phyloP scores from a whole-genome alignment of 768 basidiomycete species.

The Heimioporus sp. region DNA sequence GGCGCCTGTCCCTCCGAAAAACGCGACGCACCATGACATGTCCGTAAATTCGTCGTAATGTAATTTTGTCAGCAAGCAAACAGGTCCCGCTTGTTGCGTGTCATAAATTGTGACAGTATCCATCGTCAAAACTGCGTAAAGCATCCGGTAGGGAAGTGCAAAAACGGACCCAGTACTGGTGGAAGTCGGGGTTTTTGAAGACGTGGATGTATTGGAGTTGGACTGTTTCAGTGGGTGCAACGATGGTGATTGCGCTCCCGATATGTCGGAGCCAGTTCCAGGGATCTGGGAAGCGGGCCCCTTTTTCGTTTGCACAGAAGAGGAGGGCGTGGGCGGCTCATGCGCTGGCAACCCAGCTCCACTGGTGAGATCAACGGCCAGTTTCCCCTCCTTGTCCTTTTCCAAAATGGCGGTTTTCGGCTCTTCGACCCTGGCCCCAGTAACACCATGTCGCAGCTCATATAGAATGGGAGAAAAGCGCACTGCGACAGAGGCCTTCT shows the following conservation, averaged over 20 bases:
- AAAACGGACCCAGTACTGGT: conserved; percentile 61
- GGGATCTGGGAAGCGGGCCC: conserved; percentile 3
- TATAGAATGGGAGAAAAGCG: conserved; percentile 92
- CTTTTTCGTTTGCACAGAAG: conserved; percentile 21
- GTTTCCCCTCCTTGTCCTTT: conserved; percentile 55
- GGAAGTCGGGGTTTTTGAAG: conserved; percentile 35
- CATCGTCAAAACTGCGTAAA: conserved; percentile 95
- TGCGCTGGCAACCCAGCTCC: conserved; percentile 7
- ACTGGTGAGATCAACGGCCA: conserved; percentile 62
- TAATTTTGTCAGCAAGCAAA: conserved; percentile 88
- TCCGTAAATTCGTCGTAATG: conserved; percentile 99
- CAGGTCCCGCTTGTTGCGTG: conserved; percentile 91
- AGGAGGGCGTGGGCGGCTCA: conserved; percentile 7
- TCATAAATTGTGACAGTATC: conserved; percentile 95
- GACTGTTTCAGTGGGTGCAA: conserved; percentile 12
- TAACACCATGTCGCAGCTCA: conserved; percentile 71
- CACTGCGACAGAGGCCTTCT: conserved; percentile 93
- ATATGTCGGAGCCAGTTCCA: conserved; percentile 6
- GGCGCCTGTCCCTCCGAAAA: neutral
- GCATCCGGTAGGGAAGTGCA: conserved; percentile 87
- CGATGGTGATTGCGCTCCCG: conserved; percentile 9
- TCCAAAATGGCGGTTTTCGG: conserved; percentile 63
- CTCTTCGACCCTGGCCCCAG: conserved; percentile 35
- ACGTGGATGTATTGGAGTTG: conserved; percentile 12
- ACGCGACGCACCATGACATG: conserved; percentile 76